Evolutionary conservation across 2,329 filamentous ascomycete genomes (phyloP).

Genomic region (Orbilia blumenaviensis): DNA sequence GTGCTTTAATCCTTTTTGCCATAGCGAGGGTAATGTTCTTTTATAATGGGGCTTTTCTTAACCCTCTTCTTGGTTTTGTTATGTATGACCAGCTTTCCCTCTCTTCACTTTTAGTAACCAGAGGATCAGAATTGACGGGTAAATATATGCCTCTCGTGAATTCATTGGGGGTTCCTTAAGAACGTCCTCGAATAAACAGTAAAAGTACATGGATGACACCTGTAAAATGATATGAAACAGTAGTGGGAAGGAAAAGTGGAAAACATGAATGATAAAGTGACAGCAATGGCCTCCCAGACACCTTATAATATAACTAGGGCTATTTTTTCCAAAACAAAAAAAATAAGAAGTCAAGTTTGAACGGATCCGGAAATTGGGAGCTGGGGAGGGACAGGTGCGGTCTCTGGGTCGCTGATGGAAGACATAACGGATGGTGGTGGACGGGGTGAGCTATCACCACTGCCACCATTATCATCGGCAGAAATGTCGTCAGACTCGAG

Average conservation of each 20-base stretch:
- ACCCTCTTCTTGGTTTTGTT: too few species aligned
- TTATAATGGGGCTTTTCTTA: background rate
- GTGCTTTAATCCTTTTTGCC: background rate
- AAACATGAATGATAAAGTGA: background rate
- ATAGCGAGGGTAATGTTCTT: background rate
- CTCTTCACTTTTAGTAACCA: background rate
- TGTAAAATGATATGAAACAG: background rate
- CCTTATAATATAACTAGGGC: background rate
- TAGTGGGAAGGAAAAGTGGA: background rate
- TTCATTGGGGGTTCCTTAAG: background rate
- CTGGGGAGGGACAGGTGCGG: background rate
- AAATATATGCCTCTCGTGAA: background rate
- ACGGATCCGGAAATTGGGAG: background rate
- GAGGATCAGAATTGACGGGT: background rate
- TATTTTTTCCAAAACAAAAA: background rate
- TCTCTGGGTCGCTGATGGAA: constrained; percentile 18
- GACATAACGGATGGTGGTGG: constrained; percentile 23
- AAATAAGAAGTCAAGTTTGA: background rate
- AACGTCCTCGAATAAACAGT: background rate
- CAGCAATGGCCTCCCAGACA: constrained; percentile 24
- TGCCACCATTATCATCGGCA: background rate
- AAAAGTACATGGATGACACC: constrained; percentile 18
- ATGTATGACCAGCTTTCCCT: background rate
- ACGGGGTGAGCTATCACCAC: background rate
- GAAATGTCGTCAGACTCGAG: background rate